Percentiles rank a stretch among this genome's conserved stretches.
Conservation (phyloP, 2,329 filamentous ascomycete genomes). For the Epichloe gansuensis region DNA sequence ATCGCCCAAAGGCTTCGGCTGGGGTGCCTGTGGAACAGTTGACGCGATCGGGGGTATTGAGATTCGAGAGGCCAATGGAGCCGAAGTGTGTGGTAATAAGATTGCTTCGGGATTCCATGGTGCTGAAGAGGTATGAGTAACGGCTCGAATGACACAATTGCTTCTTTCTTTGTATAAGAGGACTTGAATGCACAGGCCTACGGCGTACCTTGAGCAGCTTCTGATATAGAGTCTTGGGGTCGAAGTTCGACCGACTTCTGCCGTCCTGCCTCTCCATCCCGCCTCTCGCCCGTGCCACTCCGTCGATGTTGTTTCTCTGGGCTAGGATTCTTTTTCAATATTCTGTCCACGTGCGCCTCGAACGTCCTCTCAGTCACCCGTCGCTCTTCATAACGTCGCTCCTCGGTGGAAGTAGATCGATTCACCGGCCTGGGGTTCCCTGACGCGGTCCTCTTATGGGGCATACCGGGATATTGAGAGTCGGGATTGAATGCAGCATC, state of each 20-base stretch:
- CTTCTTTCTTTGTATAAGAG: background rate
- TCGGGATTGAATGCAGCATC: conserved; percentile 18
- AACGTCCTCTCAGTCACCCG: conserved; percentile 41
- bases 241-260: conserved; percentile 32
- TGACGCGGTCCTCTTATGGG: conserved; percentile 46
- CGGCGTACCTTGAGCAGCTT: conserved; percentile 36
- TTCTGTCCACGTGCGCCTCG: conserved; percentile 49
- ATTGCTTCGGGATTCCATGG: conserved; percentile 72
- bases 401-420: conserved; percentile 25
- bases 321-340: conserved; percentile 46
- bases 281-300: conserved; percentile 24
- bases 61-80: conserved; percentile 57
- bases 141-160: background rate
- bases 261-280: conserved; percentile 24
- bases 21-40: conserved; percentile 60
- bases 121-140: conserved; percentile 16
- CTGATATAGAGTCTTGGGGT: conserved; percentile 31
- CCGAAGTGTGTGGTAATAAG: conserved; percentile 52
- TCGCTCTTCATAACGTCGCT: conserved; percentile 36
- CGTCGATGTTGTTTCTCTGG: conserved; percentile 40
- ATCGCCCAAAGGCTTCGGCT: conserved; percentile 54
- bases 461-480: conserved; percentile 24
- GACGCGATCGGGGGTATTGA: conserved; percentile 59
- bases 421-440: conserved; percentile 40
- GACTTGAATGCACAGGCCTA: background rate